These are phyloP conservation scores for Diaporthe humulicola DNA, from an alignment of 2,329 filamentous ascomycete species.

Conservation along the genomic window DNA sequence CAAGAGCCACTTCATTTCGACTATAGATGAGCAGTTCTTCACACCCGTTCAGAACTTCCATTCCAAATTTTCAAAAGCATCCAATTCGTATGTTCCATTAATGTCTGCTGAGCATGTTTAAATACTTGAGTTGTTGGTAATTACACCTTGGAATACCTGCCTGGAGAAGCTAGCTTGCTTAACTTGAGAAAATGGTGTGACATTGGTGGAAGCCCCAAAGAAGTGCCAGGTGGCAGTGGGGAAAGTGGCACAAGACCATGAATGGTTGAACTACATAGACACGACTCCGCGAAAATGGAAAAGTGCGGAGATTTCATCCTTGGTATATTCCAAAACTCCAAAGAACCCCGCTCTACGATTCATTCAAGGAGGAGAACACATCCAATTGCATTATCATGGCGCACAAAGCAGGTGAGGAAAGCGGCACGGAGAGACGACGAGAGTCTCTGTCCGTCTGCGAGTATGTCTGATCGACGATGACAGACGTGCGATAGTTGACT, in stretches of 20 bases:
- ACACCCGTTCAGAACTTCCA: neutral
- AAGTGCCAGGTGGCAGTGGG: neutral
- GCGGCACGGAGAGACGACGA: neutral
- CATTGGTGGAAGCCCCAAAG: neutral
- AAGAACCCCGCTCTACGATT: slow-evolving; percentile 5
- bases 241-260: slow-evolving; percentile 15
- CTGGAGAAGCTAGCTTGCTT: neutral
- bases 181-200: neutral
- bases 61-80: too few relatives aligned
- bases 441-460: neutral
- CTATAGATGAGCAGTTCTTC: neutral
- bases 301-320: slow-evolving; percentile 7
- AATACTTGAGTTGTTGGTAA: neutral
- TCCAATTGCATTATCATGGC: neutral
- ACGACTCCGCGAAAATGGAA: neutral
- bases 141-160: neutral
- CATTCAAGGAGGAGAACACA: neutral
- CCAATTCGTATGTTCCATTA: neutral
- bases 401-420: neutral
- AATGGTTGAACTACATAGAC: neutral
- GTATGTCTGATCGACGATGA: neutral
- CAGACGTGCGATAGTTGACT: slow-evolving; percentile 5
- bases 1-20: neutral
- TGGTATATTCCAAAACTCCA: neutral
- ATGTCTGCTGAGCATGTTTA: neutral